Percentiles rank a stretch among this genome's conserved stretches.
Evolutionary conservation across 2,329 filamentous ascomycete genomes (phyloP).

Genomic region (Ilyonectria mors-panacis): DNA sequence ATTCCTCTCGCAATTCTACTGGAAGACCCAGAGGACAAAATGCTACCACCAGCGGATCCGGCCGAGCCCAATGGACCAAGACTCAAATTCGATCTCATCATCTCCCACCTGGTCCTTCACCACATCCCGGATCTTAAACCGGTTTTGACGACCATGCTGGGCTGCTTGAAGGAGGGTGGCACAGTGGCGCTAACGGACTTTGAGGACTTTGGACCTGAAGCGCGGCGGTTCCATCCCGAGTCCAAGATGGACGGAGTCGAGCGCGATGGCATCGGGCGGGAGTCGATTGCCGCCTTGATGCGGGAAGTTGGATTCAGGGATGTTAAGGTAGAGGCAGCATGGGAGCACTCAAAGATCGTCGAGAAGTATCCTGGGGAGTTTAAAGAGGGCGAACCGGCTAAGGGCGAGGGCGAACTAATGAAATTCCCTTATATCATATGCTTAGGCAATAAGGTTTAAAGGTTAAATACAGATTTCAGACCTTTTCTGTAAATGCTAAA

Average conservation of each 20-base stretch:
- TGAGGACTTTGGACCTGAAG: constrained; percentile 68
- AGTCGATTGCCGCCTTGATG: constrained; percentile 59
- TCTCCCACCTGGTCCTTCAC: constrained; percentile 69
- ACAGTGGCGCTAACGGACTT: constrained; percentile 69
- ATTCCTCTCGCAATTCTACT: constrained; percentile 62
- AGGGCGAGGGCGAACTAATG: constrained; percentile 47
- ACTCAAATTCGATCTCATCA: constrained; percentile 65
- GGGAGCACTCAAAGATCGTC: constrained; percentile 65
- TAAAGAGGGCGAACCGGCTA: constrained; percentile 50
- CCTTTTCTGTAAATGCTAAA: too few relatives aligned
- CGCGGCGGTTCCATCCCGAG: constrained; percentile 66
- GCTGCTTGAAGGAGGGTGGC: constrained; percentile 63
- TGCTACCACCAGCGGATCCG: constrained; percentile 54
- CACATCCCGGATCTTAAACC: constrained; percentile 64
- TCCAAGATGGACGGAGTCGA: constrained; percentile 68
- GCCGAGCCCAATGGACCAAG: constrained; percentile 46
- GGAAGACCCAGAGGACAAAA: constrained; percentile 63
- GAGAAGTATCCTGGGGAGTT: constrained; percentile 62
- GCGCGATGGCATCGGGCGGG: constrained; percentile 64
- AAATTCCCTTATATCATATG: constrained; percentile 58
- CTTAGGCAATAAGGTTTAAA: constrained; percentile 47
- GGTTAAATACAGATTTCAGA: neutral
- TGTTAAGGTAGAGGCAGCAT: constrained; percentile 63
- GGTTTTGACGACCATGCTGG: constrained; percentile 62
- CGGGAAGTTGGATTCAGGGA: constrained; percentile 55